Percentiles rank a stretch among this genome's conserved stretches.
Evolutionary conservation across 805 yeast species (phyloP).

Genomic region (Kuraishia borneana): DNA sequence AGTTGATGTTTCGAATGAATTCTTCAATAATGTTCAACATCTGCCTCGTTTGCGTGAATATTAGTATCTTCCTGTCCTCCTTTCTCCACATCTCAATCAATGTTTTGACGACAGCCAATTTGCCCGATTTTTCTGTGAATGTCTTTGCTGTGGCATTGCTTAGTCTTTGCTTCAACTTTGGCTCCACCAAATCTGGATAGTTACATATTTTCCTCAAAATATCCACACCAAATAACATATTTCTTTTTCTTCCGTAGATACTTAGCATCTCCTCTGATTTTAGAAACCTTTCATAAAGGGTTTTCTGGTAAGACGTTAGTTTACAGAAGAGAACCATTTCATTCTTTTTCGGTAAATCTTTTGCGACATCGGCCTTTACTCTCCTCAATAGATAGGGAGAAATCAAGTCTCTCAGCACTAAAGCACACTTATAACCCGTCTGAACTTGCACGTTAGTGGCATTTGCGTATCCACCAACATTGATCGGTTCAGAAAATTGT

Average conservation of each 20-base stretch:
- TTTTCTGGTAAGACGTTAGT: conserved; percentile 65
- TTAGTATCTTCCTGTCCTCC: conserved; percentile 66
- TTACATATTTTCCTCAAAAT: conserved; percentile 86
- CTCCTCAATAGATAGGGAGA: conserved; percentile 83
- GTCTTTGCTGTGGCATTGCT: conserved; percentile 13
- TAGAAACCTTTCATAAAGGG: conserved; percentile 62
- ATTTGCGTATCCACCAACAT: conserved; percentile 96
- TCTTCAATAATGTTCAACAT: conserved; percentile 83
- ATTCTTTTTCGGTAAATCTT: conserved; percentile 83
- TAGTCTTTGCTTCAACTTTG: conserved; percentile 23
- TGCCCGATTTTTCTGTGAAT: conserved; percentile 70
- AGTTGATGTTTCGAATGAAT: conserved; percentile 35
- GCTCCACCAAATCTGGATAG: conserved; percentile 77
- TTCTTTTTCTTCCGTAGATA: conserved; percentile 64
- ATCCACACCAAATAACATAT: conserved; percentile 84
- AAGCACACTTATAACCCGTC: conserved; percentile 93
- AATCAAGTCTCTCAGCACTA: conserved; percentile 74
- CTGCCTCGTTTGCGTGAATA: conserved; percentile 90
- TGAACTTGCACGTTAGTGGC: conserved; percentile 94
- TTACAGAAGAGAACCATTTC: conserved; percentile 93
- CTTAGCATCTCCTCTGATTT: conserved; percentile 66
- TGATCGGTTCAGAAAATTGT: conserved; percentile 87
- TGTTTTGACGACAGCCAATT: conserved; percentile 79
- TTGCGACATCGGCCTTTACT: conserved; percentile 88
- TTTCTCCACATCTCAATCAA: conserved; percentile 64